phyloP scores from a whole-genome alignment of 23 red algal genomes.

The Pyropia haitanensis region DNA sequence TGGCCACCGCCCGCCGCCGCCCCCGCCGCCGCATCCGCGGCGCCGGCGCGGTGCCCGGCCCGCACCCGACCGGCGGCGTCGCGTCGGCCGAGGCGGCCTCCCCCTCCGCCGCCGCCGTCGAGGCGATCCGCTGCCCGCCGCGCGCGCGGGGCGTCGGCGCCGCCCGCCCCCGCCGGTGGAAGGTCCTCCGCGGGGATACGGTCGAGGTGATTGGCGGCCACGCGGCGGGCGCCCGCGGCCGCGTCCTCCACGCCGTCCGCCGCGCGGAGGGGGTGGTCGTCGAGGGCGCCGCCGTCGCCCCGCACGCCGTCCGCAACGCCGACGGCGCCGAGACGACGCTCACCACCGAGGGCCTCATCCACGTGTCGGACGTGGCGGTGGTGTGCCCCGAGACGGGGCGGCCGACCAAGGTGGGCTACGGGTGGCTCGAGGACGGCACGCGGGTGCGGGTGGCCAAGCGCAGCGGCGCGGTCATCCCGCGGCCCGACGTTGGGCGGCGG shows the following conservation, averaged over 20 bases:
- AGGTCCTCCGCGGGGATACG: constrained; percentile 55
- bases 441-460: constrained; percentile 69
- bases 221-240: constrained; percentile 42
- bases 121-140: constrained; percentile 56
- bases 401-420: constrained; percentile 49
- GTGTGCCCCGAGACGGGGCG: constrained; percentile 74
- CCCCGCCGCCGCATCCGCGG: constrained; percentile 3
- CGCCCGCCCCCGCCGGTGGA: constrained; percentile 55
- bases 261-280: constrained; percentile 59
- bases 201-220: constrained; percentile 68
- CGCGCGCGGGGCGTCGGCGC: constrained; percentile 3
- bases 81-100: constrained; percentile 49
- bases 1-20: too few relatives aligned
- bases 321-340: constrained; percentile 4
- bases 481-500: constrained; percentile 54
- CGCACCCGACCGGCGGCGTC: constrained; percentile 24
- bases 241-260: constrained; percentile 60
- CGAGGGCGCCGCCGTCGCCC: constrained; percentile 38
- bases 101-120: constrained; percentile 52
- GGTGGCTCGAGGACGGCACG: constrained; percentile 85
- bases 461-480: constrained; percentile 77
- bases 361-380: constrained; percentile 66
- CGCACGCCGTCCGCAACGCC: constrained; percentile 17
- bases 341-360: constrained; percentile 63
- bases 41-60: constrained; percentile 40